phyloP scores from a whole-genome alignment of 345 rosid species.

The Euphorbia tirucalli region DNA sequence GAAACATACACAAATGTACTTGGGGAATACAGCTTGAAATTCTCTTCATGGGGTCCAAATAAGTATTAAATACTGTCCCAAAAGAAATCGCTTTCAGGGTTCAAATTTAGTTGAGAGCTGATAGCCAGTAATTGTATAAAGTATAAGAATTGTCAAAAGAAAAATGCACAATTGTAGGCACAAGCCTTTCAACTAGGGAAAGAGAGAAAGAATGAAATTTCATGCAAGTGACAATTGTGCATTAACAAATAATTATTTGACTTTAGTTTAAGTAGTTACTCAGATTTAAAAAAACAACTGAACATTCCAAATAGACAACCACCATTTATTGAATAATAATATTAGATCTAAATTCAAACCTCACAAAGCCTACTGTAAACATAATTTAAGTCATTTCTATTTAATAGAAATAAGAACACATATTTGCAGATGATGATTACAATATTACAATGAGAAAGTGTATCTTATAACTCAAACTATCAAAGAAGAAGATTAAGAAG shows the following conservation, averaged over 20 bases:
- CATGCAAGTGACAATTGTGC: neutral
- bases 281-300: neutral
- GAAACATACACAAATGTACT: neutral
- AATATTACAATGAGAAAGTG: neutral
- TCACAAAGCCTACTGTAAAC: neutral
- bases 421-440: neutral
- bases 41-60: neutral
- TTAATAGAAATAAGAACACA: neutral
- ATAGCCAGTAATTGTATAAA: too few species aligned
- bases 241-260: neutral
- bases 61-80: neutral
- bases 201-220: neutral
- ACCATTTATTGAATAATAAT: neutral
- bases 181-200: neutral
- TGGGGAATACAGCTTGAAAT: neutral
- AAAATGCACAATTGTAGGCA: too few species aligned
- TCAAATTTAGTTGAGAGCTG: neutral
- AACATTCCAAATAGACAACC: neutral
- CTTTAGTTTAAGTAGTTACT: neutral
- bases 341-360: neutral
- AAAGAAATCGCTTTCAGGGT: neutral
- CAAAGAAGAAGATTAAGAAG: slow-evolving; percentile 1
- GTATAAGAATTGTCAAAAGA: too few species aligned
- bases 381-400: neutral
- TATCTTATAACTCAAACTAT: neutral